Evolutionary conservation across 2,329 filamentous ascomycete genomes (phyloP).

Genomic region (Bipolaris gigantea): DNA sequence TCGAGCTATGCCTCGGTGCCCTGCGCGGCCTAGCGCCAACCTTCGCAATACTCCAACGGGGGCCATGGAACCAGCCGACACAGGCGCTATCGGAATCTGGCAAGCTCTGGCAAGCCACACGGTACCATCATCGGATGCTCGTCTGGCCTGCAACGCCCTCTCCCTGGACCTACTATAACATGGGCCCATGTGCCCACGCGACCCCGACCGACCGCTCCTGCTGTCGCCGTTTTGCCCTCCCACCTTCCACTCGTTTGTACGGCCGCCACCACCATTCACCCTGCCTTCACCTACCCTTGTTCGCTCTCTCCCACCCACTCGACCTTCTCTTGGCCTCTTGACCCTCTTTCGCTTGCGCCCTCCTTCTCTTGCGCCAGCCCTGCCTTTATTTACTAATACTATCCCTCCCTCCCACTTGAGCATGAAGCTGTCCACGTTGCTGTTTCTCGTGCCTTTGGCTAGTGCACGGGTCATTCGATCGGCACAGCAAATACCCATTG

Average conservation of each 20-base stretch:
- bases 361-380: not conserved
- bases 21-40: not conserved
- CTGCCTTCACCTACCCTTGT: not conserved
- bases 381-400: not conserved
- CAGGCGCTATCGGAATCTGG: not conserved
- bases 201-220: not conserved
- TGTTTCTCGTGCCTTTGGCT: conserved; percentile 13
- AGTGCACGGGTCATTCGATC: conserved; percentile 10
- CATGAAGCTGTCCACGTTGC: conserved; percentile 12
- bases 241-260: not conserved
- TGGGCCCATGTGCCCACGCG: not conserved
- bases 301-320: not conserved
- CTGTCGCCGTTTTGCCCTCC: not conserved
- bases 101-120: conserved; percentile 2
- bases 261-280: not conserved
- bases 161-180: not conserved
- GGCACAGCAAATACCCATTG: conserved; percentile 11
- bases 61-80: not conserved
- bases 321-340: not conserved
- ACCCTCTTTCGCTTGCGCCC: not conserved
- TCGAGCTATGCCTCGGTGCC: not conserved
- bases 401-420: not conserved
- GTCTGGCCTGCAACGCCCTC: not conserved
- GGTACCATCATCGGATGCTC: not conserved
- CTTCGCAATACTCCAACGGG: not conserved